phyloP scores from a whole-genome alignment of 257 asterid genomes.

The Nicotiana paniculata region DNA sequence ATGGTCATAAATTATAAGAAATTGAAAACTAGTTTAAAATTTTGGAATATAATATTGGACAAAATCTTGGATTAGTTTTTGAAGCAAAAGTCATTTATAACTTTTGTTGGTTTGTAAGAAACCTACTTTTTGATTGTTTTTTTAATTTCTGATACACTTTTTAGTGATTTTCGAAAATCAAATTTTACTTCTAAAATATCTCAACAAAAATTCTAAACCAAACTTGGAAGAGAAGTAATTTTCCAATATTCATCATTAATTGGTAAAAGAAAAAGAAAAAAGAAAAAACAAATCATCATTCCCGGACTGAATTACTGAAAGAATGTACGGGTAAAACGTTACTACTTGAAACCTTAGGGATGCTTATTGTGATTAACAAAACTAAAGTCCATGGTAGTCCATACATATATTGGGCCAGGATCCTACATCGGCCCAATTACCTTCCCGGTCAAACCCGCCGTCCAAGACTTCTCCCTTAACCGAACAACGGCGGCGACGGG shows the following conservation, averaged over 20 bases:
- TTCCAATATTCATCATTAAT: no score
- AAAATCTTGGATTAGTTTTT: neutral
- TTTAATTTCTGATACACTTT: no score
- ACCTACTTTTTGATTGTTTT: neutral
- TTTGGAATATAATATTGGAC: no score
- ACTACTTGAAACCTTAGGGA: neutral
- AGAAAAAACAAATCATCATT: no score
- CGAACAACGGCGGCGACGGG: conserved; percentile 5
- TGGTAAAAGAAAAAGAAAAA: no score
- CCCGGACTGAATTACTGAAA: neutral
- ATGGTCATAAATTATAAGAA: no score
- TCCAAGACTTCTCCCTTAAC: neutral
- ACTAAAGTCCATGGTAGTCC: neutral
- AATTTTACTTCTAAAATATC: no score
- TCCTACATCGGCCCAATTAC: neutral
- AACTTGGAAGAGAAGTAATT: no score
- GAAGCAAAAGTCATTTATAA: neutral
- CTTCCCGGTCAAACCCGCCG: neutral
- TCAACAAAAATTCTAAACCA: no score
- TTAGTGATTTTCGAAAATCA: no score
- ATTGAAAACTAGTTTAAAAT: neutral
- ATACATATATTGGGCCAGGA: neutral
- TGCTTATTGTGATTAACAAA: neutral
- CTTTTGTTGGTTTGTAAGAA: neutral
- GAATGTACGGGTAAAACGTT: neutral